Evolutionary conservation across 306 rosid species (phyloP).

Genomic region (Castanospermum australe): DNA sequence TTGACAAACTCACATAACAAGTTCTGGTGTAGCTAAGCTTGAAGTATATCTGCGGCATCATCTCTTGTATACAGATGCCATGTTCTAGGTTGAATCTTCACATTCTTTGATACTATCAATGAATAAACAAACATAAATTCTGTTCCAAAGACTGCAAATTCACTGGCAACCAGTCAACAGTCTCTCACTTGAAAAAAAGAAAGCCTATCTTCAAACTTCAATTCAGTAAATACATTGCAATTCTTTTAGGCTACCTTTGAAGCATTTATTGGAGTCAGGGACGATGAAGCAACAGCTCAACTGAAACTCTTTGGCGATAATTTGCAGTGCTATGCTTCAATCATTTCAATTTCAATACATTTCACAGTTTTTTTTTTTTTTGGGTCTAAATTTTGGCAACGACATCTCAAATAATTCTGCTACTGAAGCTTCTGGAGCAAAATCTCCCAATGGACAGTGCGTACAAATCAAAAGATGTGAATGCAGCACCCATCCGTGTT

Average conservation of each 20-base stretch:
- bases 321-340: slow-evolving; percentile 54
- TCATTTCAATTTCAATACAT: neutral
- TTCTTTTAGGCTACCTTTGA: slow-evolving; percentile 85
- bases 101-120: neutral
- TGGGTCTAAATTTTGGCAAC: neutral
- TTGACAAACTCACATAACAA: neutral
- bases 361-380: neutral
- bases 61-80: neutral
- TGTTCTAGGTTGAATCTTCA: slow-evolving; percentile 3
- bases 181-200: neutral
- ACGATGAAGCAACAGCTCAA: slow-evolving; percentile 86
- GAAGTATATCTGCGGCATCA: neutral
- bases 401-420: slow-evolving; percentile 18
- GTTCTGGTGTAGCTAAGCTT: neutral
- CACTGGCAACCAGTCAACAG: neutral
- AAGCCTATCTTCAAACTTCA: neutral
- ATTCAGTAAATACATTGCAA: slow-evolving; percentile 23
- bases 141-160: slow-evolving; percentile 2
- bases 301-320: slow-evolving; percentile 89
- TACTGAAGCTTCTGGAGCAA: slow-evolving; percentile 74
- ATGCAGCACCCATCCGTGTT: slow-evolving; percentile 90
- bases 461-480: slow-evolving; percentile 85
- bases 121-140: neutral
- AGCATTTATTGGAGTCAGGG: slow-evolving; percentile 87
- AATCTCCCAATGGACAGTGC: slow-evolving; percentile 87